Base-by-base conservation (phyloP, 2,329 filamentous ascomycete genomes). In the Claviceps paspali region DNA sequence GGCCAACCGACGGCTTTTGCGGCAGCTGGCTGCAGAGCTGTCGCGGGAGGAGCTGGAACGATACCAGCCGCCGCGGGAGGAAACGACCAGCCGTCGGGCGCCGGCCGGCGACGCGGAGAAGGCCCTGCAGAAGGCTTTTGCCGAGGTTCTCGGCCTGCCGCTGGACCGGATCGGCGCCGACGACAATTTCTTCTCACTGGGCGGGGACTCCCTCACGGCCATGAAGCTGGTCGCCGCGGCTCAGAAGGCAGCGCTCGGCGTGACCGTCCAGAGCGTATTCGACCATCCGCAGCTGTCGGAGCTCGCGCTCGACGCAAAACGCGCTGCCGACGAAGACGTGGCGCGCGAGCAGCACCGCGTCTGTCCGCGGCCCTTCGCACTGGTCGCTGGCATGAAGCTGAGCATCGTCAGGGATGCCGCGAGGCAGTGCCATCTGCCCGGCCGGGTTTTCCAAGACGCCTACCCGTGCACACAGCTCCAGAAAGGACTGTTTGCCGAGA, bases 141-240 rank as follows among this genome's bases (percentile, higher is more conserved):
- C 18, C 8, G 4, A 18, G 6, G 31, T 30, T 2, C 7, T 38
- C n/a, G 17, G 21, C 11, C 10, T 38, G 2, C 6, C 24, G 2
- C 2, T 8, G 24, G 26, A 34, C 1, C n/a, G 28, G 12, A 14
- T 38, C 6, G 26, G 19, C 2, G 31, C 19, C 6, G 31, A 38
- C 14, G 31, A 38, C 15, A 15, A 23, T 10, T 38, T 38, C 26
- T 23, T 34, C 6, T 8, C n/a, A n/a, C 31, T 34, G 11, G 37
- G 37, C 10, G 37, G 37, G 10, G 37, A 38, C 22, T 38, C 37
- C 2, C 24, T 38, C 15, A 34, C 18, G n/a, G 36, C 36, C 26
- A 38, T 35, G 29, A 17, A 24, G 6, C 7, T 37, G 19, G 35
- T 31, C 3, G 26, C 17, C 19, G 14, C 18, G 33, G 33, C 33